Evolutionary conservation across 2,329 filamentous ascomycete genomes (phyloP), one percentile per base, ranked within the genome.

Genomic region (Cordyceps cicadae): DNA sequence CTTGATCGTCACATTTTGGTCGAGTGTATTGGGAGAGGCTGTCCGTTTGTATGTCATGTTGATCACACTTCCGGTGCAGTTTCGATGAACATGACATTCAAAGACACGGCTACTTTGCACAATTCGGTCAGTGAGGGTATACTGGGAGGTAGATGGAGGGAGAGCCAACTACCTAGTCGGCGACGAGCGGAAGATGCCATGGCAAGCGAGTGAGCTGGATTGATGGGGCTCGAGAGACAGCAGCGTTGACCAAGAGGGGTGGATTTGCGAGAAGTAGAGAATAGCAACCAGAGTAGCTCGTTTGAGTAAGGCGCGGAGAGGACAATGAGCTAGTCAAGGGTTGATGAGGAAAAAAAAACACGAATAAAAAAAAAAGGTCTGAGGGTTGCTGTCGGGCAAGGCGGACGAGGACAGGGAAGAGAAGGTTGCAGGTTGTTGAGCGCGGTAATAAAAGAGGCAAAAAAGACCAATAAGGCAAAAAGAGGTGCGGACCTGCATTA

Each of bases 401-500:
- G 56, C 45, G 56, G 29, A 54, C 34, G 26, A 53, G 34, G 39
- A 48, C 37, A 17, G 12, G 48, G n/a, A n/a, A n/a, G n/a, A n/a
- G 21, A 48, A 43, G 46, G 37, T 34, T 41, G 56, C 14, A 32
- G 49, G 43, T 2, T 45, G 41, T 15, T 21, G 14, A 17, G 37
- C 9, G 37, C 37, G 37, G 11, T 9, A 5, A n/a, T n/a, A n/a
- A 6, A 50, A 57, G 26, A 50, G 45, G 41, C 34, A 45, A 37
- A 29, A 19, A 41, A 5, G 29, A 48, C 17, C 11, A 32, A 11
- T 21, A 17, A 43, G 21, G 21, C 2, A 43, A 21, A 5, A 14
- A 24, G 5, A 57, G 32, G 12, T 51, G 45, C 55, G 55, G 55
- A 51, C 55, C 55, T 58, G 55, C 55, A 51, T 58, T 29, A 41